Percentiles rank a stretch among this genome's conserved stretches.
phyloP scores from a whole-genome alignment of 2,329 filamentous ascomycete genomes.

The Claviceps cyperi region DNA sequence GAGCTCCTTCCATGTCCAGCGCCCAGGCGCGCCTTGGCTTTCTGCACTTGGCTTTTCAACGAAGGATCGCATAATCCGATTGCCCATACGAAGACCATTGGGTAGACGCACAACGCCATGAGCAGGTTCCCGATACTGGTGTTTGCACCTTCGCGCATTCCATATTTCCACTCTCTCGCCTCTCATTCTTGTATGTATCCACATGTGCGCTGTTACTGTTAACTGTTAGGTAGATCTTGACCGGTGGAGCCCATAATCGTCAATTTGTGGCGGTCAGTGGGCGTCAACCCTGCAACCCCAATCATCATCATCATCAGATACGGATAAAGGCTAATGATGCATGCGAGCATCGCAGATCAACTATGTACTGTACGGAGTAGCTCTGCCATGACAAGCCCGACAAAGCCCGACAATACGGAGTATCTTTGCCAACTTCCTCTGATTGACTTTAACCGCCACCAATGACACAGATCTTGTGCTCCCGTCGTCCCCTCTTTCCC shows the following conservation, averaged over 20 bases:
- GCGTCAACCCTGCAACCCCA: neutral
- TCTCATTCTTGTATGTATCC: neutral
- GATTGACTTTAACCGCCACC: neutral
- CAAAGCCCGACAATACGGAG: neutral
- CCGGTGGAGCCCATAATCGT: neutral
- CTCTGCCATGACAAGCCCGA: neutral
- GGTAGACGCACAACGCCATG: no score
- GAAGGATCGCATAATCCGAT: neutral
- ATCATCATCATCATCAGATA: neutral
- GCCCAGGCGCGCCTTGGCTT: neutral
- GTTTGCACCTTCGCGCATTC: neutral
- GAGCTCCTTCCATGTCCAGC: neutral
- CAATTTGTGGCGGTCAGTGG: constrained; percentile 1
- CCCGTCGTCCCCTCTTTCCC: neutral
- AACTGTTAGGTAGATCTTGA: no score
- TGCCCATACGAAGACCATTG: neutral
- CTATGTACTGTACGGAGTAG: no score
- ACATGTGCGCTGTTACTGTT: neutral
- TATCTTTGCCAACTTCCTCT: neutral
- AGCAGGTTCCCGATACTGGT: no score
- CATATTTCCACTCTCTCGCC: neutral
- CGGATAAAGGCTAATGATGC: no score
- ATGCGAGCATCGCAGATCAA: neutral
- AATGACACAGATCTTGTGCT: neutral
- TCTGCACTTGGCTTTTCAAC: neutral